A percentile compares a stretch with the other conserved stretches of the same genome.
Evolutionary conservation across 495 filamentous ascomycete genomes (phyloP).

Genomic region (Tetracladium setigerum): DNA sequence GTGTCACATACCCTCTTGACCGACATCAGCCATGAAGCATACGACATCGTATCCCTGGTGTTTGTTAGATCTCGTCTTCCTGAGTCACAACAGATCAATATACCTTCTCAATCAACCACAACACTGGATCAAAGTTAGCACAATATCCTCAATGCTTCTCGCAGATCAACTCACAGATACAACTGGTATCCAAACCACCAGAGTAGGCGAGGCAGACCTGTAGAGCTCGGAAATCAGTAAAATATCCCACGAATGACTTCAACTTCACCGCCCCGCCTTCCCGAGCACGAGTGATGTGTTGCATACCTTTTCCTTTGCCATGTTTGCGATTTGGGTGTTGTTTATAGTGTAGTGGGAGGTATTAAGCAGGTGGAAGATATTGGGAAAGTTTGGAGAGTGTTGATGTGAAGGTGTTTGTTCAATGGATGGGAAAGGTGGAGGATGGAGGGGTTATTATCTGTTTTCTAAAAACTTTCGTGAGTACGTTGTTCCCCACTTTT

Average conservation of each 20-base stretch:
- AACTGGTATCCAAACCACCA: constrained; percentile 61
- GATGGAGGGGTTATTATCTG: too few relatives aligned
- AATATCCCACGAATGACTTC: neutral
- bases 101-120: constrained; percentile 61
- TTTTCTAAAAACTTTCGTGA: too few relatives aligned
- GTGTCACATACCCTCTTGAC: constrained; percentile 40
- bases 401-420: too few relatives aligned
- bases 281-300: constrained; percentile 1
- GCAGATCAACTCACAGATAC: constrained; percentile 30
- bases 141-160: neutral
- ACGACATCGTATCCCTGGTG: constrained; percentile 26
- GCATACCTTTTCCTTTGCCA: constrained; percentile 33
- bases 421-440: too few relatives aligned
- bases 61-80: too few relatives aligned
- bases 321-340: constrained; percentile 14
- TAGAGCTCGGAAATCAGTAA: constrained; percentile 10
- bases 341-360: too few relatives aligned
- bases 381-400: too few relatives aligned
- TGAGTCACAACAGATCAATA: constrained; percentile 24
- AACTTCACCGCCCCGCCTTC: constrained; percentile 9
- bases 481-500: too few relatives aligned
- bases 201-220: constrained; percentile 37
- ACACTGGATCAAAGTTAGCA: constrained; percentile 28
- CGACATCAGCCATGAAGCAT: constrained; percentile 52
- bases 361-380: too few relatives aligned